Percentiles rank a stretch among this genome's conserved stretches.
These are phyloP conservation scores for Vigna hirtella DNA, from an alignment of 306 rosid species.

Conservation along the genomic window DNA sequence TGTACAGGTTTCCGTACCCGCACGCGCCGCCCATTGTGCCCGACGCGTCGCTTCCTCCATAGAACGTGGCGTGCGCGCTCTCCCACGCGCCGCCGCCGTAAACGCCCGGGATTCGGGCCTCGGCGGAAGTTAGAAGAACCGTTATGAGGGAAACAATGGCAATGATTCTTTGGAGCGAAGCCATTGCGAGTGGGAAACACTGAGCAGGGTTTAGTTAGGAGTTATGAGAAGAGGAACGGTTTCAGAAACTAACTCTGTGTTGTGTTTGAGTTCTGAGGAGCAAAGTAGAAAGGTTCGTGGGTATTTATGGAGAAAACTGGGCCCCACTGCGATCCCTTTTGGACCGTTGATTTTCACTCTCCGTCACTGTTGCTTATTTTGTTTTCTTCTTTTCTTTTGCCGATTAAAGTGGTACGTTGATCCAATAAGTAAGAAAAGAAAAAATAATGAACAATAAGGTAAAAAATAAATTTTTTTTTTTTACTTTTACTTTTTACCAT, in stretches of 20 bases:
- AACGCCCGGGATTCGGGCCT: constrained; percentile 55
- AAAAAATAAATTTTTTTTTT: too few relatives aligned
- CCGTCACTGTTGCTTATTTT: background rate
- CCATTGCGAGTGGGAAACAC: background rate
- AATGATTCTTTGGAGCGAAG: background rate
- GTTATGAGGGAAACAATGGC: constrained; percentile 39
- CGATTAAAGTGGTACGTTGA: background rate
- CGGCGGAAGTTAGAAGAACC: constrained; percentile 21
- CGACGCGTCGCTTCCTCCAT: constrained; percentile 86
- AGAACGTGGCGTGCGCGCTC: constrained; percentile 88
- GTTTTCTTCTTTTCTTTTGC: background rate
- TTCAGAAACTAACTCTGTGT: background rate
- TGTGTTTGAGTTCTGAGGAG: constrained; percentile 2
- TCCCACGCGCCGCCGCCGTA: constrained; percentile 68
- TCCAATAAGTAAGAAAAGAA: too few relatives aligned
- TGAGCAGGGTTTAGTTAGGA: background rate
- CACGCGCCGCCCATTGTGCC: constrained; percentile 98
- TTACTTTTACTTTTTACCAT: too few relatives aligned
- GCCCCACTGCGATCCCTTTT: background rate
- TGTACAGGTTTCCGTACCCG: constrained; percentile 82
- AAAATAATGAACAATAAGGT: too few relatives aligned
- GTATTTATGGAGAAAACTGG: constrained; percentile 60
- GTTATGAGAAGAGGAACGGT: background rate
- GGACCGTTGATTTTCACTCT: constrained; percentile 25
- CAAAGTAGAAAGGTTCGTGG: constrained; percentile 39